Percentiles rank a stretch among this genome's conserved stretches.
phyloP scores from a whole-genome alignment of 352 stramenopile genomes.

The Phytophthora palmivora region DNA sequence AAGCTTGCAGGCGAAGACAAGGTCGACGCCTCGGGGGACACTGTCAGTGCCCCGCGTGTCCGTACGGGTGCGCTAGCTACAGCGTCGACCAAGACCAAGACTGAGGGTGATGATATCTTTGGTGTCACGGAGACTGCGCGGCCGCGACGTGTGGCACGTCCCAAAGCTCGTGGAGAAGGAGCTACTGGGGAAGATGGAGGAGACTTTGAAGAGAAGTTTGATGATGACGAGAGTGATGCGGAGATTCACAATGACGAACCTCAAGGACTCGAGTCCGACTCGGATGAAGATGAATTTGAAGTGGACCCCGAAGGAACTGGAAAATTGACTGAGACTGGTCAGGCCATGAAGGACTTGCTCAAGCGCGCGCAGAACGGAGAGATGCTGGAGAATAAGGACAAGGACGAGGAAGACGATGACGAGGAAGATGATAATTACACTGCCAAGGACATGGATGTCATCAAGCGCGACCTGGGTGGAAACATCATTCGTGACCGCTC shows the following conservation, averaged over 20 bases:
- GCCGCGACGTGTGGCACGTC: constrained; percentile 56
- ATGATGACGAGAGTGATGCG: constrained; percentile 87
- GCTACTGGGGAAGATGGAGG: constrained; percentile 82
- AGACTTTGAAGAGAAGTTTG: constrained; percentile 90
- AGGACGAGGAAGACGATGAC: constrained; percentile 68
- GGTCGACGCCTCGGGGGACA: constrained; percentile 53
- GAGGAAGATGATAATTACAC: constrained; percentile 75
- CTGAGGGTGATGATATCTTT: constrained; percentile 74
- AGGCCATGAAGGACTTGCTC: constrained; percentile 87
- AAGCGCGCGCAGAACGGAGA: constrained; percentile 81
- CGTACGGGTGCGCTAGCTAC: constrained; percentile 66
- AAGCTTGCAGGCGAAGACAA: constrained; percentile 84
- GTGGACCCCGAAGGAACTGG: constrained; percentile 70
- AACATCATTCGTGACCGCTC: constrained; percentile 82
- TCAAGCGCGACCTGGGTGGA: constrained; percentile 77
- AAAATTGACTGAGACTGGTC: constrained; percentile 83
- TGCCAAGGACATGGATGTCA: constrained; percentile 84
- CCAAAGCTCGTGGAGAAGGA: constrained; percentile 62
- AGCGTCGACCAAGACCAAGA: constrained; percentile 37
- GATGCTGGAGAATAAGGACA: constrained; percentile 69
- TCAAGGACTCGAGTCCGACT: constrained; percentile 72
- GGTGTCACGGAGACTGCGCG: constrained; percentile 52
- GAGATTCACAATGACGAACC: constrained; percentile 82
- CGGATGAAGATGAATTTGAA: constrained; percentile 81
- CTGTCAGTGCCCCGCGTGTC: constrained; percentile 70